Percentiles rank a stretch among this genome's conserved stretches.
phyloP scores from a whole-genome alignment of 2,329 filamentous ascomycete genomes.

The Diaporthe batatas region DNA sequence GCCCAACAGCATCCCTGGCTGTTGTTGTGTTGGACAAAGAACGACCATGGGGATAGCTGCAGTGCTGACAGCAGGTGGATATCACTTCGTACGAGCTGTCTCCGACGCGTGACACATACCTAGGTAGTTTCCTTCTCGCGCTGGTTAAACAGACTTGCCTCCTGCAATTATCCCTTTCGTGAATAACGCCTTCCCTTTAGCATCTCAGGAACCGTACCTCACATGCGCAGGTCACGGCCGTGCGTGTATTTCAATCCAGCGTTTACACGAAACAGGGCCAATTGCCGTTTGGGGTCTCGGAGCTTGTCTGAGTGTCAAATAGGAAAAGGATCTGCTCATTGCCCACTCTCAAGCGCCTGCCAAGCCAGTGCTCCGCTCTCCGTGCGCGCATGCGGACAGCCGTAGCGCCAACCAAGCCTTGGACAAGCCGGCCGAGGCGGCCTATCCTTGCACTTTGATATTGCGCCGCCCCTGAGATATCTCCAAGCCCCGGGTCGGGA shows the following conservation, averaged over 20 bases:
- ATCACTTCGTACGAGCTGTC: background rate
- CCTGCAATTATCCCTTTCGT: background rate
- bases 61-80: background rate
- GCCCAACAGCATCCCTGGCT: background rate
- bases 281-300: conserved; percentile 27
- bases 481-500: conserved; percentile 18
- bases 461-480: conserved; percentile 28
- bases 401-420: conserved; percentile 26
- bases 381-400: conserved; percentile 13
- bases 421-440: conserved; percentile 10
- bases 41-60: background rate
- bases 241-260: background rate
- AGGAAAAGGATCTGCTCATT: conserved; percentile 16
- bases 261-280: conserved; percentile 16
- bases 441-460: conserved; percentile 6
- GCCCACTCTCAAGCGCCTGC: conserved; percentile 10
- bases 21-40: background rate
- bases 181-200: background rate
- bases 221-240: background rate
- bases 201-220: background rate
- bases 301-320: conserved; percentile 20
- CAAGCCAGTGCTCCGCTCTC: conserved; percentile 17
- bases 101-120: background rate
- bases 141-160: background rate
- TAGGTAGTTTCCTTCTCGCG: background rate